Conservation (phyloP, 176 grass and related monocot genomes). For the Raddia distichophylla region DNA sequence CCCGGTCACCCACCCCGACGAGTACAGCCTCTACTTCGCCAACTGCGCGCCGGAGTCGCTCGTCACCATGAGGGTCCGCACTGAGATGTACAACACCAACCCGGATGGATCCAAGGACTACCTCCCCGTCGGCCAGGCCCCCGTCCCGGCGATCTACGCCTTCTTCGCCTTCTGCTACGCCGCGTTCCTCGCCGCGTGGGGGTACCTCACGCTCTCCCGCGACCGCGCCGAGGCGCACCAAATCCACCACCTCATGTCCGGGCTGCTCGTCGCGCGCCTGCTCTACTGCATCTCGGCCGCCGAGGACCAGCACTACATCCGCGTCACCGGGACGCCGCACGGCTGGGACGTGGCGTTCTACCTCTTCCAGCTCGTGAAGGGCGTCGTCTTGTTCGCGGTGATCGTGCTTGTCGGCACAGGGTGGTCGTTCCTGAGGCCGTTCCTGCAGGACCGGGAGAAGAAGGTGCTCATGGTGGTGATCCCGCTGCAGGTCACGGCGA, state of each 20-base stretch:
- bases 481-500: slow-evolving; percentile 80
- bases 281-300: slow-evolving; percentile 82
- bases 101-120: slow-evolving; percentile 69
- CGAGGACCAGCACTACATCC: slow-evolving; percentile 90
- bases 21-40: slow-evolving; percentile 95
- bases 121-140: slow-evolving; percentile 83
- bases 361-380: slow-evolving; percentile 87
- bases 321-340: slow-evolving; percentile 83
- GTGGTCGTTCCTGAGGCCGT: slow-evolving; percentile 91
- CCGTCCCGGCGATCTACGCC: slow-evolving; percentile 70
- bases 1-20: slow-evolving; percentile 79
- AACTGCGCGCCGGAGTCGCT: slow-evolving; percentile 73
- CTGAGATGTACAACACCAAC: slow-evolving; percentile 82
- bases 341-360: slow-evolving; percentile 91
- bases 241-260: slow-evolving; percentile 94
- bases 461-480: slow-evolving; percentile 95
- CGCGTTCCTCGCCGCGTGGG: slow-evolving; percentile 67
- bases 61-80: slow-evolving; percentile 78
- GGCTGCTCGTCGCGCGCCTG: slow-evolving; percentile 60
- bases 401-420: slow-evolving; percentile 87
- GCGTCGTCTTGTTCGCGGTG: slow-evolving; percentile 78
- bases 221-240: slow-evolving; percentile 49
- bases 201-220: slow-evolving; percentile 67
- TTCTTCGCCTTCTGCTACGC: slow-evolving; percentile 63
- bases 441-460: slow-evolving; percentile 92